Evolutionary conservation across 2,329 filamentous ascomycete species (phyloP).

Genomic region (Nectriaceae sp.): DNA sequence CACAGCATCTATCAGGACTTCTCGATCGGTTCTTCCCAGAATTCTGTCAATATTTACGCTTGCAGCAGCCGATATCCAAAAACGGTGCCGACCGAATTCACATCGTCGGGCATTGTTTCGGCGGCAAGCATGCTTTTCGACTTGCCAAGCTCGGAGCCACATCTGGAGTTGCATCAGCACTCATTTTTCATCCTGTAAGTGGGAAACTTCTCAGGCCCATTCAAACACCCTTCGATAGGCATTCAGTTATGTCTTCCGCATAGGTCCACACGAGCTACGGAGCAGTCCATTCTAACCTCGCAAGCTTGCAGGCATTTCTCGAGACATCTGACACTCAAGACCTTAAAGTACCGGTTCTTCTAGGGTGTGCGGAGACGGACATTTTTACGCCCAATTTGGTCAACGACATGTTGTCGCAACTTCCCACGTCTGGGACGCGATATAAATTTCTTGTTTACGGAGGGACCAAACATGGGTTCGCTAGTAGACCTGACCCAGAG

Average conservation of each 20-base stretch:
- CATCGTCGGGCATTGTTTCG: background rate
- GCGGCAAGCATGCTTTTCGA: background rate
- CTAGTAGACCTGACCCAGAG: background rate
- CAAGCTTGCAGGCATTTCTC: background rate
- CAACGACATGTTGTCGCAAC: background rate
- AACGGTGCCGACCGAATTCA: background rate
- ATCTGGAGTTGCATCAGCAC: background rate
- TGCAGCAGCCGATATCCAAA: background rate
- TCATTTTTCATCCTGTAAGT: background rate
- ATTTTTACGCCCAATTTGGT: background rate
- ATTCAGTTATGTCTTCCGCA: too few relatives aligned
- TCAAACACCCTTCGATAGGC: too few relatives aligned
- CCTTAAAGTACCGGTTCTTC: background rate
- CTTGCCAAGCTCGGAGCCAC: background rate
- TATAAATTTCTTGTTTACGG: background rate
- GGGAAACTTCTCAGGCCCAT: too few relatives aligned
- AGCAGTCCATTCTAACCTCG: too few relatives aligned
- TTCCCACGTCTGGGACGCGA: background rate
- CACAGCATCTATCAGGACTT: background rate
- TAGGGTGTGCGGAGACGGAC: background rate
- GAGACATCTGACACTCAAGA: background rate
- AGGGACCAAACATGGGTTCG: background rate
- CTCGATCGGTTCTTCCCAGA: background rate
- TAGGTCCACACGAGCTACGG: too few relatives aligned
- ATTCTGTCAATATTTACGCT: background rate